A percentile compares a stretch with the other conserved stretches of the same genome.
Evolutionary conservation across 2,329 filamentous ascomycete species (phyloP).

Genomic region (Parafenestella ontariensis): DNA sequence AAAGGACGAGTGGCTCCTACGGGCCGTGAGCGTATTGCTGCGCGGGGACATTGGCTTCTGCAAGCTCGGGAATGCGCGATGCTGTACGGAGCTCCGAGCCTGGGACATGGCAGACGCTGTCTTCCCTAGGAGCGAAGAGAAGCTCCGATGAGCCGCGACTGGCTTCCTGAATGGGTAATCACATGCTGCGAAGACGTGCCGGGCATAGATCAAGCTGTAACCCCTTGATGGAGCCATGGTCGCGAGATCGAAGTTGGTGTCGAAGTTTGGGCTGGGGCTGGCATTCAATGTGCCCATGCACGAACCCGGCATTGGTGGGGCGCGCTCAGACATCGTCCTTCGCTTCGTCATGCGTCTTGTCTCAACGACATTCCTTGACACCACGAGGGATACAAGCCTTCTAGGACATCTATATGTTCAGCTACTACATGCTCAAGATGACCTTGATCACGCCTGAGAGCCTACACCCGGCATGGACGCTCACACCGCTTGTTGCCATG

Average conservation of each 20-base stretch:
- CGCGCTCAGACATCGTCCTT: conserved; percentile 1
- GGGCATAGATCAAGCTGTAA: neutral
- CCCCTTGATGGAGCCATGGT: conserved; percentile 30
- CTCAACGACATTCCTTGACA: conserved; percentile 1
- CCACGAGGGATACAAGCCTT: neutral
- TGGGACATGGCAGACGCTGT: neutral
- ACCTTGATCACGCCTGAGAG: neutral
- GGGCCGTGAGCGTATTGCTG: neutral
- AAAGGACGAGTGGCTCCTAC: conserved; percentile 31
- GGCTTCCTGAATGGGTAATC: neutral
- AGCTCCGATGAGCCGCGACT: neutral
- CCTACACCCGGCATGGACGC: neutral
- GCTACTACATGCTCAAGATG: neutral
- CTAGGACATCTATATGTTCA: neutral
- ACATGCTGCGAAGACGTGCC: neutral
- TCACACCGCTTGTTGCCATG: neutral
- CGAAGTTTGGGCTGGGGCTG: conserved; percentile 3
- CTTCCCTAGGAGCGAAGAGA: neutral
- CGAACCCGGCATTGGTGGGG: neutral
- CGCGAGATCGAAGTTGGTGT: conserved; percentile 3
- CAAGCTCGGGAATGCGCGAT: neutral
- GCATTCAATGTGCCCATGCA: conserved; percentile 3
- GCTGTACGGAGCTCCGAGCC: neutral
- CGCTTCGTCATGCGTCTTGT: conserved; percentile 9
- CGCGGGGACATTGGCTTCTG: neutral